Conservation (phyloP, 129 eudicot species). For the Logfia minima region DNA sequence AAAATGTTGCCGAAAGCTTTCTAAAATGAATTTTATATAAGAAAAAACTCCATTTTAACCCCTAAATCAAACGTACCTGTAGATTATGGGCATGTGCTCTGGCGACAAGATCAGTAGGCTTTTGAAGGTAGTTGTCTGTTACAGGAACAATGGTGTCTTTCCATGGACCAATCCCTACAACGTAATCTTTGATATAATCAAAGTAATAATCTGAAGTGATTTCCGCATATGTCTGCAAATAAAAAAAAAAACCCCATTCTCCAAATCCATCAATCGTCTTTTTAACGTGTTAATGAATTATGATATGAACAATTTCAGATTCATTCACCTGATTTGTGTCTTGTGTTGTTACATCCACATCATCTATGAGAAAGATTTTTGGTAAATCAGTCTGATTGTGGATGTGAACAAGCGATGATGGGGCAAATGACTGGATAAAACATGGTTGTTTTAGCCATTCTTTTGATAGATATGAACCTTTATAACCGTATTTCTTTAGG, state of each 20-base stretch:
- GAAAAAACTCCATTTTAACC: no score
- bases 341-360: slow-evolving; percentile 56
- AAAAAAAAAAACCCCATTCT: background rate
- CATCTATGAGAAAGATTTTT: slow-evolving; percentile 78
- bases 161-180: slow-evolving; percentile 95
- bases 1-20: background rate
- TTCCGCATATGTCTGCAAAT: slow-evolving; percentile 68
- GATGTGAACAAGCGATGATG: slow-evolving; percentile 76
- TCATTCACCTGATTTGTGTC: slow-evolving; percentile 87
- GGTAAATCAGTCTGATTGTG: slow-evolving; percentile 84
- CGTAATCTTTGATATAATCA: slow-evolving; percentile 73
- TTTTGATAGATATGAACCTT: slow-evolving; percentile 85
- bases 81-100: slow-evolving; percentile 83
- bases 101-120: slow-evolving; percentile 81
- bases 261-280: slow-evolving; percentile 1
- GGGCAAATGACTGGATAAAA: slow-evolving; percentile 95
- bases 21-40: no score
- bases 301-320: background rate
- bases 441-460: slow-evolving; percentile 88
- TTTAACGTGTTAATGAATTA: background rate
- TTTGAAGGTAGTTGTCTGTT: slow-evolving; percentile 51
- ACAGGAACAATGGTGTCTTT: slow-evolving; percentile 74
- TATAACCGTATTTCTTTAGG: slow-evolving; percentile 75
- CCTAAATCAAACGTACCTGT: slow-evolving; percentile 51
- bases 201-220: slow-evolving; percentile 86